Evolutionary conservation across 176 grass and related monocot species (phyloP), one percentile per base, ranked within the genome.

Genomic region (Aegilops umbellulata): DNA sequence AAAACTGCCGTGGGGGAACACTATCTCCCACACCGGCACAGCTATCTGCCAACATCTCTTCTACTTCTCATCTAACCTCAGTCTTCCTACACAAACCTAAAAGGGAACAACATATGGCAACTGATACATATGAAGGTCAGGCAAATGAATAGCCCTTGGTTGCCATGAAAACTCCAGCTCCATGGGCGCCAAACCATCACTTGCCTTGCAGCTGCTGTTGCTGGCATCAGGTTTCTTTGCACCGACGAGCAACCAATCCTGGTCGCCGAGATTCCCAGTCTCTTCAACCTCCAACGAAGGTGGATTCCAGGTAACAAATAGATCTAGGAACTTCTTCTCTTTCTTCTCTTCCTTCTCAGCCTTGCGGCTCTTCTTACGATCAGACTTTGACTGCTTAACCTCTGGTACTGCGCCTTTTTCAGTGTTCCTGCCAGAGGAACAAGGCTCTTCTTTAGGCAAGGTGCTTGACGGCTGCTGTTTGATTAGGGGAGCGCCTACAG

Each of bases 281-380:
- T 84, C 62, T 34, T 71, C 62, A 31, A 71, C 71, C 69, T 81
- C 49, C 41, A 81, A 16, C 4, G 15, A 65, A 25, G 63, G 23
- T 1, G 89, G 86, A 77, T 88, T 77, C 89, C 89, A 91, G 62
- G 82, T 91, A 71, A 91, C 82, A 77, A 91, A 88, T 35, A 91
- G 70, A 81, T 85, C 82, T 14, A 30, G 49, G 6, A 81, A 70
- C 39, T 91, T 91, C 63, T 24, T 84, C 23, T 91, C 89, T 84
- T 87, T 91, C 77, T 91, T 84, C 23, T 91, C 89, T 87, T 87
- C 87, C 82, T 91, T 85, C 14, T 85, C 85, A 55, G 69, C 76
- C 63, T 88, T 91, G 23, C 61, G 77, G 30, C 53, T 80, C 83
- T 87, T 91, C 69, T 87, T 87, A 7, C 76, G 12, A 15, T 87